Evolutionary conservation across 345 rosid species (phyloP).

Genomic region (Pistacia atlantica): DNA sequence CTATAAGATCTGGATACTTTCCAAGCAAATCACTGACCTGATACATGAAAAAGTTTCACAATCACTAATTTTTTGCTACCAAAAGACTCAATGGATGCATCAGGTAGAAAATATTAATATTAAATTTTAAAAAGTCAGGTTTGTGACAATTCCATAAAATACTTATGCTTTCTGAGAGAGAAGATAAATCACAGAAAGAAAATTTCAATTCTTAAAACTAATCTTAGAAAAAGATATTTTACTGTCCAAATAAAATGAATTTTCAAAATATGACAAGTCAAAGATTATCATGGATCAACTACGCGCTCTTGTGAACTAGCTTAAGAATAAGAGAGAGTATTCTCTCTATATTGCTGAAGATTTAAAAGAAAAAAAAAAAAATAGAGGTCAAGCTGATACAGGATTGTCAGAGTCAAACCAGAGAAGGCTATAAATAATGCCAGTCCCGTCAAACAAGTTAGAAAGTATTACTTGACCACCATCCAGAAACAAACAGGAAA

Average conservation of each 20-base stretch:
- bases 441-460: slow-evolving; percentile 1
- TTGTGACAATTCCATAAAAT: background rate
- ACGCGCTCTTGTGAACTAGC: background rate
- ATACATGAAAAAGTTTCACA: slow-evolving; percentile 25
- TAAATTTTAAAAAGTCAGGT: no score
- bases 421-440: background rate
- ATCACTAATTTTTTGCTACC: slow-evolving; percentile 16
- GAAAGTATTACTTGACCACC: background rate
- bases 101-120: background rate
- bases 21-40: slow-evolving; percentile 82
- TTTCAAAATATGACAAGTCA: no score
- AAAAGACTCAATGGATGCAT: background rate
- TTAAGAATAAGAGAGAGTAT: background rate
- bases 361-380: background rate
- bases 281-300: background rate
- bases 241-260: background rate
- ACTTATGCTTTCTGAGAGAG: background rate
- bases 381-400: background rate
- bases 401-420: background rate
- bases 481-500: background rate
- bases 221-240: background rate
- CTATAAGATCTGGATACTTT: slow-evolving; percentile 85
- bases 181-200: background rate
- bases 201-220: no score
- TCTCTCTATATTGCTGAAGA: background rate